phyloP scores from a whole-genome alignment of 306 rosid genomes.

The Pyrus betulifolia region DNA sequence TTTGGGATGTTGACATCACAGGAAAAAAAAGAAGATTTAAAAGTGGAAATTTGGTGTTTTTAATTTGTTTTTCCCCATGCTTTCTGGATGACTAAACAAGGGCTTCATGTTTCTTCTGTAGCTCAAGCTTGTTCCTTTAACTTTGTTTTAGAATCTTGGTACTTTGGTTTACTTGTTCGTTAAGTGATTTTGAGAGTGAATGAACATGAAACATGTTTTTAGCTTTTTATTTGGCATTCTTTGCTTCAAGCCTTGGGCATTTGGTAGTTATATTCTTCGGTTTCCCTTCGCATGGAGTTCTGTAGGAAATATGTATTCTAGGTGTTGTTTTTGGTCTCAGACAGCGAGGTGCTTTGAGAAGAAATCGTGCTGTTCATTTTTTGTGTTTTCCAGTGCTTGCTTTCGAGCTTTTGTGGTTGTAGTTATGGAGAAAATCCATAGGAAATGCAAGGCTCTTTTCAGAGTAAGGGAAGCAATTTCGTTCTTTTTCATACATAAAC shows the following conservation, averaged over 20 bases:
- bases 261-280: conserved; percentile 15
- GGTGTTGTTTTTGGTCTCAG: conserved; percentile 52
- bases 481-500: neutral
- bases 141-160: conserved; percentile 34
- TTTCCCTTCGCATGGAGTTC: conserved; percentile 29
- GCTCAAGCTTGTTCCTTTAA: conserved; percentile 20
- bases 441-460: conserved; percentile 45
- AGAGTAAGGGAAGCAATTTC: conserved; percentile 37
- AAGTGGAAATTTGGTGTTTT: neutral
- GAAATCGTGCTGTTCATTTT: conserved; percentile 57
- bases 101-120: conserved; percentile 15
- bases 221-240: conserved; percentile 36
- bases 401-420: conserved; percentile 34
- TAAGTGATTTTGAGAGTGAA: conserved; percentile 50
- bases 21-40: conserved; percentile 6
- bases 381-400: conserved; percentile 40
- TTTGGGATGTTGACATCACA: conserved; percentile 21
- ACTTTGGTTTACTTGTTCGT: conserved; percentile 52
- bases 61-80: conserved; percentile 9
- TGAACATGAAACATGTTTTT: conserved; percentile 17
- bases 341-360: conserved; percentile 47
- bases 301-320: conserved; percentile 39
- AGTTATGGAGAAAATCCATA: conserved; percentile 47
- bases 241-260: conserved; percentile 34
- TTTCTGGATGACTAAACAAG: conserved; percentile 30